Percentiles rank a stretch among this genome's conserved stretches.
Evolutionary conservation across 129 eudicot species (phyloP).

Genomic region (Silybum marianum): DNA sequence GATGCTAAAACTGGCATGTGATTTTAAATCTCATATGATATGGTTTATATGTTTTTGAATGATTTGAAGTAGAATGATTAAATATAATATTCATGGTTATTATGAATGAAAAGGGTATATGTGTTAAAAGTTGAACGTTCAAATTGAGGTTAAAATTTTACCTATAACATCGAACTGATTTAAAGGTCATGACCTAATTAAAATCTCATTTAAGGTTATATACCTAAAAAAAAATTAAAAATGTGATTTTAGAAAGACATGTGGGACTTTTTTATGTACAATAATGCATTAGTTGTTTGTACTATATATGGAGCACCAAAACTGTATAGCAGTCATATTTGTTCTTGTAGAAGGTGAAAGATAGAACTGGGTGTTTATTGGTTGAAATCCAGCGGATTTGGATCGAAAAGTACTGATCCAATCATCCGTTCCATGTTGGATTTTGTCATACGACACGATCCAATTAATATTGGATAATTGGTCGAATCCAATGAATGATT

Average conservation of each 20-base stretch:
- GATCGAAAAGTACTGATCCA: no score
- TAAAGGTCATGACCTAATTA: no score
- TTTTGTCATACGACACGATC: no score
- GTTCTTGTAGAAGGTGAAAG: not conserved
- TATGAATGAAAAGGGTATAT: not conserved
- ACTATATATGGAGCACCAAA: not conserved
- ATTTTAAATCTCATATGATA: not conserved
- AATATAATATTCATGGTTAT: not conserved
- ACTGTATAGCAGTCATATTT: no score
- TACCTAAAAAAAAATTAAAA: not conserved
- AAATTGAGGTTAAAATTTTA: not conserved
- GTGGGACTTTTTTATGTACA: not conserved
- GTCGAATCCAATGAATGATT: not conserved
- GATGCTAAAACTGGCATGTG: constrained; percentile 7
- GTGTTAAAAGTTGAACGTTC: not conserved
- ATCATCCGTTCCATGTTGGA: no score
- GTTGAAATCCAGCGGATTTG: not conserved
- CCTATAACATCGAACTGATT: not conserved
- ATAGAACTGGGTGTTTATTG: not conserved
- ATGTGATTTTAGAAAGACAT: not conserved
- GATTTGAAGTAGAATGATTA: not conserved
- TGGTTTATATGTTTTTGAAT: not conserved
- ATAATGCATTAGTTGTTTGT: not conserved
- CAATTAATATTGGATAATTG: not conserved
- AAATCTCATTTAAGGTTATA: no score